Evolutionary conservation across 2,329 filamentous ascomycete species (phyloP).

Genomic region (Pyricularia sp.): DNA sequence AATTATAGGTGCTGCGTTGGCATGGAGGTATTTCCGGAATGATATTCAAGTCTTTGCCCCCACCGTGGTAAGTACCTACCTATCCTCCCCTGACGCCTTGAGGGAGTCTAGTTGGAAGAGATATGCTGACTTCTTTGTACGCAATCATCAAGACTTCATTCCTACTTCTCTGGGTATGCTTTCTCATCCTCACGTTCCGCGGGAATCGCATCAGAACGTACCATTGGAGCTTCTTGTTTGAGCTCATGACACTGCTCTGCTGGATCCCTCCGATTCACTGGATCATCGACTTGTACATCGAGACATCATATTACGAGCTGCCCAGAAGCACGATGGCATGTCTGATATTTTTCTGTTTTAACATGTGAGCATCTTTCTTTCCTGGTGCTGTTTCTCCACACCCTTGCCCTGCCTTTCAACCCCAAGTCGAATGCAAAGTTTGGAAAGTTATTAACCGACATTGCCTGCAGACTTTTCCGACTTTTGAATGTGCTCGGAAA

Average conservation of each 20-base stretch:
- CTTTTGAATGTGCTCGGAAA: slow-evolving; percentile 26
- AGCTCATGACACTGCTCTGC: slow-evolving; percentile 20
- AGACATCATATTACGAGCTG: slow-evolving; percentile 2
- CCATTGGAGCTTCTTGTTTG: slow-evolving; percentile 22
- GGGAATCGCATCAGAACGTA: slow-evolving; percentile 24
- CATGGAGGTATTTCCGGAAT: slow-evolving; percentile 23
- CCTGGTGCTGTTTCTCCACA: not conserved
- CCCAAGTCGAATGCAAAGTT: not conserved
- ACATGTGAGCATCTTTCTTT: slow-evolving; percentile 20
- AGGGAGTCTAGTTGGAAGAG: not conserved
- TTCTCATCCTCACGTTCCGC: slow-evolving; percentile 20
- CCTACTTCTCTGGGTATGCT: slow-evolving; percentile 20
- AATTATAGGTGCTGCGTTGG: slow-evolving; percentile 21
- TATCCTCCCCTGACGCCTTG: not conserved
- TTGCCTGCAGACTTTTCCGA: slow-evolving; percentile 19
- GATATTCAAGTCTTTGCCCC: slow-evolving; percentile 19
- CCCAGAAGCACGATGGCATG: slow-evolving; percentile 15
- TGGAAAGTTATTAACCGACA: not conserved
- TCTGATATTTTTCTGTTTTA: slow-evolving; percentile 21
- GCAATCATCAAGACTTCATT: slow-evolving; percentile 18
- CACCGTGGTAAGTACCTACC: slow-evolving; percentile 19
- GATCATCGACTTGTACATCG: slow-evolving; percentile 9
- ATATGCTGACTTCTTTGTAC: not conserved
- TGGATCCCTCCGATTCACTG: slow-evolving; percentile 18
- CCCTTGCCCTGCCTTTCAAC: not conserved